Evolutionary conservation across 164 flowering plant species (phyloP).

Genomic region (Platanus orientalis): DNA sequence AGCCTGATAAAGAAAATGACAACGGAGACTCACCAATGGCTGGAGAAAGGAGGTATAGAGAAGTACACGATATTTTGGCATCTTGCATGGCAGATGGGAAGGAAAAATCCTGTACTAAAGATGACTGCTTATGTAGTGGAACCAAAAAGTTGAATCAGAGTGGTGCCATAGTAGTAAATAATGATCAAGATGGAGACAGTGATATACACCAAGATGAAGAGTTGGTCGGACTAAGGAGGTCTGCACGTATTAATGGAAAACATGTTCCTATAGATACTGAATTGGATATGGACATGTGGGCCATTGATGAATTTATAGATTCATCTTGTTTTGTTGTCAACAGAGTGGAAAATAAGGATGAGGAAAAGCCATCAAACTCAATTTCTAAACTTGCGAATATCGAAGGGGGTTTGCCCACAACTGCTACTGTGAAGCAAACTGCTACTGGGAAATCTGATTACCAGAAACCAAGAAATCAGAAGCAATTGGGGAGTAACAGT

Average conservation of each 20-base stretch:
- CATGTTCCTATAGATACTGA: conserved; percentile 5
- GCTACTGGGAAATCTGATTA: conserved; percentile 2
- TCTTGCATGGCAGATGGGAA: conserved; percentile 4
- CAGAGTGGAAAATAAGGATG: not conserved
- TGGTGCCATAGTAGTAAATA: not conserved
- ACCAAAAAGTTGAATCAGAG: conserved; percentile 3
- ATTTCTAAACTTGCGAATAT: not conserved
- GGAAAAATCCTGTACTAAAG: conserved; percentile 6
- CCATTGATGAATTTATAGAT: not conserved
- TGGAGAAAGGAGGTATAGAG: conserved; percentile 3
- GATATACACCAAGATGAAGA: not conserved
- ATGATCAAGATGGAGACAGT: not conserved
- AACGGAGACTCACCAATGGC: not conserved
- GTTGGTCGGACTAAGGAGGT: conserved; percentile 11
- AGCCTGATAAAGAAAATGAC: not conserved
- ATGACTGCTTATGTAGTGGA: conserved; percentile 10
- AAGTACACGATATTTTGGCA: not conserved
- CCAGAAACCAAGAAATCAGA: not conserved
- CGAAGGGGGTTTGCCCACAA: not conserved
- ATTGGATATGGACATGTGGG: conserved; percentile 3
- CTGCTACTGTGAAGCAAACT: not conserved
- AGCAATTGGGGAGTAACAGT: not conserved
- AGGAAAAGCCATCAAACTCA: not conserved
- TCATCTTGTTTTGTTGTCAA: not conserved
- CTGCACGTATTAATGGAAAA: conserved; percentile 11